Evolutionary conservation across 768 basidiomycete genomes (phyloP).

Genomic region (Mycena vulgaris): DNA sequence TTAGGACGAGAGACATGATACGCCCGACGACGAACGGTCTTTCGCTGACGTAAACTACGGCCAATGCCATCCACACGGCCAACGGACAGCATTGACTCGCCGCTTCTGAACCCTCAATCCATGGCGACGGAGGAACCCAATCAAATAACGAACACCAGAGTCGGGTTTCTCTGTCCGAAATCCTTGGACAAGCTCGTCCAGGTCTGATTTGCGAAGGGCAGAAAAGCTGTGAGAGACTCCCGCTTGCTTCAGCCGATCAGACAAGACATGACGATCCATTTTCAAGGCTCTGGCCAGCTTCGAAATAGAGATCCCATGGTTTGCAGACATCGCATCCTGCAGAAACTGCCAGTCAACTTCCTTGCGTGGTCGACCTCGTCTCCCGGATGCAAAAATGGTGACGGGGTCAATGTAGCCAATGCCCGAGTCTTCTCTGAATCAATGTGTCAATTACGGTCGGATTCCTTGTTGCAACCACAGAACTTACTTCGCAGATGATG

Average conservation of each 20-base stretch:
- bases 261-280: background rate
- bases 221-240: background rate
- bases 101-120: background rate
- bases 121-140: background rate
- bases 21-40: background rate
- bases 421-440: background rate
- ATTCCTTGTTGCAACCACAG: background rate
- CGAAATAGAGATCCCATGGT: background rate
- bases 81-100: background rate
- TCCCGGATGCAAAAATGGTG: background rate
- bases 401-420: background rate
- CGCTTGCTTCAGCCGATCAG: background rate
- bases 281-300: background rate
- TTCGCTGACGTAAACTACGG: slow-evolving; percentile 31
- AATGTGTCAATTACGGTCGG: background rate
- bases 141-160: slow-evolving; percentile 4
- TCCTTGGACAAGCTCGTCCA: background rate
- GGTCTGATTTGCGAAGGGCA: background rate
- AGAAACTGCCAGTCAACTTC: background rate
- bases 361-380: slow-evolving; percentile 3
- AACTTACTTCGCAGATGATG: background rate
- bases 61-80: slow-evolving; percentile 37
- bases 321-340: background rate
- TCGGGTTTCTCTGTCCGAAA: background rate
- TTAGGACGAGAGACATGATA: slow-evolving; percentile 41